Conservation (phyloP, 805 yeast species). For the Blastobotrys americana region DNA sequence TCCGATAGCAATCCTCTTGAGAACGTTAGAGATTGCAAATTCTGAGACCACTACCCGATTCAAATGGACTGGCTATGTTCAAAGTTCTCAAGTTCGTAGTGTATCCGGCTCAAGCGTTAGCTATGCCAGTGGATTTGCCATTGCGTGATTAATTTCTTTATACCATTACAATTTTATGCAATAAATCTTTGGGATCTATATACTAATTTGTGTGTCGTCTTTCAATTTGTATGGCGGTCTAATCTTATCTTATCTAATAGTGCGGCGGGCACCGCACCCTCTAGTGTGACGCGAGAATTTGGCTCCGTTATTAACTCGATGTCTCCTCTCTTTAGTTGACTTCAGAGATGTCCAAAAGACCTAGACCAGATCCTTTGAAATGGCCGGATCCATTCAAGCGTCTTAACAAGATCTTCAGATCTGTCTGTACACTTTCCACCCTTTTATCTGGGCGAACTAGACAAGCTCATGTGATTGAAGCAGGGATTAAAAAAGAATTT, state of each 20-base stretch:
- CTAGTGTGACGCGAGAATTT: too few relatives aligned
- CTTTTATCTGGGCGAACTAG: background rate
- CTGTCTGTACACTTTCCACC: background rate
- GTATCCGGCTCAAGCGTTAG: constrained; percentile 75
- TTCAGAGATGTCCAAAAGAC: background rate
- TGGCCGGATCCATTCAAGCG: background rate
- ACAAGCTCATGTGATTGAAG: background rate
- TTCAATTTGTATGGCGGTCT: too few relatives aligned
- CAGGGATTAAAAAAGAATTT: background rate
- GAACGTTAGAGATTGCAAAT: constrained; percentile 39
- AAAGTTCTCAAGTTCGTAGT: constrained; percentile 50
- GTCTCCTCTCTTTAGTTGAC: background rate
- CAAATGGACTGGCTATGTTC: constrained; percentile 73
- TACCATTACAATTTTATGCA: constrained; percentile 1
- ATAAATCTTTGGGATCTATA: background rate
- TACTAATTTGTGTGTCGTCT: too few relatives aligned
- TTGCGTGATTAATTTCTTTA: constrained; percentile 4
- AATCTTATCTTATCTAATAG: too few relatives aligned
- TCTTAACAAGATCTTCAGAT: background rate
- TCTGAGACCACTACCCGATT: constrained; percentile 30
- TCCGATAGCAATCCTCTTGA: constrained; percentile 63
- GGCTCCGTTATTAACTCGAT: background rate
- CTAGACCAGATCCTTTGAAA: too few relatives aligned
- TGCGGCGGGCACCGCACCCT: too few relatives aligned
- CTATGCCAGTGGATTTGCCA: constrained; percentile 73